phyloP scores from a whole-genome alignment of 2,329 filamentous ascomycete genomes.

The Furcasterigmium furcatum region DNA sequence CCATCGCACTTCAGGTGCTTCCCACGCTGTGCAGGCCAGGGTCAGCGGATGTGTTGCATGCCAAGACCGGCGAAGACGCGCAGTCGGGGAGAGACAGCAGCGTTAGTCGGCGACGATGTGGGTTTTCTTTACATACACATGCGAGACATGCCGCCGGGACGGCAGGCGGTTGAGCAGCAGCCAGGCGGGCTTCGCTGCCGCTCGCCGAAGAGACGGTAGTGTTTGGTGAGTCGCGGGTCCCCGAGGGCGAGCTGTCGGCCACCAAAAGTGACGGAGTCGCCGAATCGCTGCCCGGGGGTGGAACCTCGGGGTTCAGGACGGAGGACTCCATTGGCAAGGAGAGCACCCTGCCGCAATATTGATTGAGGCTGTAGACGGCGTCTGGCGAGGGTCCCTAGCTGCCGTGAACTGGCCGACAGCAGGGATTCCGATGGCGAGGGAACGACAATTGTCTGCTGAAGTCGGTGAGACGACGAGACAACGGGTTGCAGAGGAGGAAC shows the following conservation, averaged over 20 bases:
- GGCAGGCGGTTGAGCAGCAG: not conserved
- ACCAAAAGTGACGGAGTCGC: not conserved
- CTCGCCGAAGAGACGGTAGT: conserved; percentile 2
- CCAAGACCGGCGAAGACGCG: not conserved
- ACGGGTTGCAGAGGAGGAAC: too few relatives aligned
- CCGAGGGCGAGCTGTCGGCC: conserved; percentile 1
- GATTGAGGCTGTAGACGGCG: too few relatives aligned
- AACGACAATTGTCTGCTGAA: too few relatives aligned
- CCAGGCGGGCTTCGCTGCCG: conserved; percentile 1
- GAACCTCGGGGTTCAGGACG: conserved; percentile 3
- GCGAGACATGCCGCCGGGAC: conserved; percentile 2
- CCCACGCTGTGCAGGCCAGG: conserved; percentile 35
- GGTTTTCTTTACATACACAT: conserved; percentile 1
- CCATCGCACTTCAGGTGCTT: conserved; percentile 79
- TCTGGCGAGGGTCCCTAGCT: too few relatives aligned
- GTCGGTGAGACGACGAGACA: too few relatives aligned
- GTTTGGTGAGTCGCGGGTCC: conserved; percentile 1
- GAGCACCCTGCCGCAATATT: not conserved
- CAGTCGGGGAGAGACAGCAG: not conserved
- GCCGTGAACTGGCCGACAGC: too few relatives aligned
- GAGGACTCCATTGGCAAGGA: conserved; percentile 2
- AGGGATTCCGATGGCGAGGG: too few relatives aligned
- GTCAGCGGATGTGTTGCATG: conserved; percentile 2
- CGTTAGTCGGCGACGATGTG: too few relatives aligned
- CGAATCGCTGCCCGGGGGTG: not conserved